Base-by-base conservation (phyloP, 352 stramenopile species). In the Phytophthora crassamura region DNA sequence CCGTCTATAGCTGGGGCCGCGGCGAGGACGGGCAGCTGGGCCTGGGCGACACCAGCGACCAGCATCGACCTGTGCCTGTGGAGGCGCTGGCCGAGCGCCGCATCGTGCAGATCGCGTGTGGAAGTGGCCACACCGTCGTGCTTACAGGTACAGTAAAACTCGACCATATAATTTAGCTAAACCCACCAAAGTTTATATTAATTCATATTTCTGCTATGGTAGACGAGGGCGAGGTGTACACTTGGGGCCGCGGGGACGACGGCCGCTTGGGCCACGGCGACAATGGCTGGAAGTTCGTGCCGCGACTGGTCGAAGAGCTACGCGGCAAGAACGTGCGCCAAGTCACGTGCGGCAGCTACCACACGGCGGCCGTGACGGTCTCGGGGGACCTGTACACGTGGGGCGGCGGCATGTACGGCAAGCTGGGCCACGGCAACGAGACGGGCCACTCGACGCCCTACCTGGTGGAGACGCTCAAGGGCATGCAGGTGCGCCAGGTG, bases 281-380 rank as follows among this genome's bases (percentile, higher is more conserved):
- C 67, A 99, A 98, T 74, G 94, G 94, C 46, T 99, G 95, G 95
- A 99, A 99, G 75, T 99, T 98, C 67, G 94, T 98, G n/a, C 95
- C 95, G 18, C 83, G 95, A 9, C 80, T 98, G 18, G 94, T 95
- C 7, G 91, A 98, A 54, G 86, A 93, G 62, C 72, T 98, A 4
- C 89, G 89, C 34, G 93, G 92, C 60, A 96, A 97, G 69, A 90
- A 94, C 36, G 83, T 93, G 41, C 91, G 88, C 0, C 90, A 98
- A 66, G 93, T 98, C 41, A 98, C 94, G 20, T 98, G 95, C 74
- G 94, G 95, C 18, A 97, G 95, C 63, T 98, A 98, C 75, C 95
- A 98, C 82, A 98, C 95, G 15, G 96, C 96, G 0, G 95, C 97
- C 2, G 91, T 98, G 22, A 98, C 95, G 0, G 80, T 98, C 52